Evolutionary conservation across 495 filamentous ascomycete species (phyloP), one percentile per base, ranked within the genome.

Genomic region (Choiromyces venosus): DNA sequence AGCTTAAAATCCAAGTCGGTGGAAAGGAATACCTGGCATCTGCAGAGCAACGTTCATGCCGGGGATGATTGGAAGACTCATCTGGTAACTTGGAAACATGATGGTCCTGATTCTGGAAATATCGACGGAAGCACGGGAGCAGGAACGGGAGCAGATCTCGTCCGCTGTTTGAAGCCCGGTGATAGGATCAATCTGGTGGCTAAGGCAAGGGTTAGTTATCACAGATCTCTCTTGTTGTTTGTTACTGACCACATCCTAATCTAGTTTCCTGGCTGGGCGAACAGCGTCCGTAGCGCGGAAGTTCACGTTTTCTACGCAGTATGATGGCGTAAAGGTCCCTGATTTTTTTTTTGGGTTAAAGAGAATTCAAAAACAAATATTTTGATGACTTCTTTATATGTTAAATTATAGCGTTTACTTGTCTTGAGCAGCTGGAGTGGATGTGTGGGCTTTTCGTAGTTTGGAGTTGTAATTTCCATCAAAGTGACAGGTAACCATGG

Each of bases 31-130:
- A n/a, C 14, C 3, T 77, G 74, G 74, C 0, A 65, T 2, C 3
- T 77, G 12, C 75, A 77, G 36, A 40, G 6, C 0, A 77, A 77
- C n/a, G 42, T 77, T 6, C 75, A 77, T 14, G 74, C 75, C 8
- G 8, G 7, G 14, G 1, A 9, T 0, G 2, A 21, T 4, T 35
- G 29, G 6, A 77, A 52, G 18, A 65, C 42, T 35, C 75, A 77
- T 36, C 67, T 56, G n/a, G 37, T 77, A 19, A 19, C 66, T 14
- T 77, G 75, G 75, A 56, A 2, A 18, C n/a, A 56, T 44, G 69
- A 77, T 29, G 25, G 38, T 16, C 46, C 56, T 33, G 64, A 65
- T 16, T 14, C 4, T 0, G 9, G 25, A 4, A 21, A 71, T 1
- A 14, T 7, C 6, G 33, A 21, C 3, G 21, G 14, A 10, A 35